phyloP scores from a whole-genome alignment of 768 basidiomycete species.

The Baorangia bicolor region DNA sequence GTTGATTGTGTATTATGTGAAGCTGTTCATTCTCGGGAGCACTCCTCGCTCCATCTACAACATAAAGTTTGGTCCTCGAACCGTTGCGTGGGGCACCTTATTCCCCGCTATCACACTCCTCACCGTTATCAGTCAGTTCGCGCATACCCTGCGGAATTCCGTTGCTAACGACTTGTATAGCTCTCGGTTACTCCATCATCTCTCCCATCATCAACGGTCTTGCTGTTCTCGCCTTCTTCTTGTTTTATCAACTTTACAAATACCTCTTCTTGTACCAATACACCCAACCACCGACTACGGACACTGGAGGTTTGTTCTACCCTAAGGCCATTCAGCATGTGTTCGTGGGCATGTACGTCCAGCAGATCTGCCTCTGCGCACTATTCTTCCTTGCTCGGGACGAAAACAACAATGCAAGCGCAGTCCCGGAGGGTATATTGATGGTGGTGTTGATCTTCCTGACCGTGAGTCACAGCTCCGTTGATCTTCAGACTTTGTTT shows the following conservation, averaged over 20 bases:
- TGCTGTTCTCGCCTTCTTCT: conserved; percentile 75
- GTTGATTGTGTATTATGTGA: conserved; percentile 86
- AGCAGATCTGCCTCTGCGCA: conserved; percentile 80
- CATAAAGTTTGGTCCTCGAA: conserved; percentile 74
- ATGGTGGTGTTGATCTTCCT: conserved; percentile 83
- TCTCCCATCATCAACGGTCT: conserved; percentile 94
- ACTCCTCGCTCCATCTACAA: conserved; percentile 83
- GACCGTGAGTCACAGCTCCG: conserved; percentile 54
- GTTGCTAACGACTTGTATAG: conserved; percentile 32
- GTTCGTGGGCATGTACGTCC: conserved; percentile 91
- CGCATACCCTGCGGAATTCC: background rate
- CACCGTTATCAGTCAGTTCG: conserved; percentile 70
- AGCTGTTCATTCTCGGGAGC: conserved; percentile 81
- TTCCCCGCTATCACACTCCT: conserved; percentile 75
- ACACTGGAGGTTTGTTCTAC: conserved; percentile 95
- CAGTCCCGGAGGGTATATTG: conserved; percentile 72
- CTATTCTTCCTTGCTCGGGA: conserved; percentile 87
- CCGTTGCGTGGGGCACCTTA: conserved; percentile 73
- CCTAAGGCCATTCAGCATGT: conserved; percentile 91
- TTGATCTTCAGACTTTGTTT: background rate
- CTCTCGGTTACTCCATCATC: conserved; percentile 82
- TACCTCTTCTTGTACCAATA: conserved; percentile 82
- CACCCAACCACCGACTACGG: conserved; percentile 63
- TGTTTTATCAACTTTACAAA: conserved; percentile 83
- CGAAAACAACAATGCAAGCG: conserved; percentile 47